Evolutionary conservation across 306 rosid species (phyloP).

Genomic region (Prunus armeniaca): DNA sequence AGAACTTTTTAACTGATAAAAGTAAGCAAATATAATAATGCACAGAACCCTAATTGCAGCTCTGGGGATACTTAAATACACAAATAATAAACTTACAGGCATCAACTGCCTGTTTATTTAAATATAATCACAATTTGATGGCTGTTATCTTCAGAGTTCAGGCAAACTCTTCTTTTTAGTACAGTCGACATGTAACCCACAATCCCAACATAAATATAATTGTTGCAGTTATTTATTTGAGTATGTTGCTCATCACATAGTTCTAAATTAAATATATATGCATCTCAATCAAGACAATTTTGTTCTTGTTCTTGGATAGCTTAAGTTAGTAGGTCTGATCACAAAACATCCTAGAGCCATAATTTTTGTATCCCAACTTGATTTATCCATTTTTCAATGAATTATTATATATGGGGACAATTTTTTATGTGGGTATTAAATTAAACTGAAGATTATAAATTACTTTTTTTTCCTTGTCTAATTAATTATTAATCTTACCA

Average conservation of each 20-base stretch:
- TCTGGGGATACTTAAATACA: not conserved
- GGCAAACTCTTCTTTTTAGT: slow-evolving; percentile 6
- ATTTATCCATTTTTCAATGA: slow-evolving; percentile 31
- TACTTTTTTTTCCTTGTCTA: slow-evolving; percentile 27
- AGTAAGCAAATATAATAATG: not conserved
- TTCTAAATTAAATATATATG: slow-evolving; percentile 1
- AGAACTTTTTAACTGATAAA: not conserved
- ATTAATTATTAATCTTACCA: slow-evolving; percentile 35
- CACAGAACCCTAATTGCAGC: not conserved
- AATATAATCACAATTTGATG: not conserved
- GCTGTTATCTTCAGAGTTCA: slow-evolving; percentile 1
- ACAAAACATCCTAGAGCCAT: slow-evolving; percentile 12
- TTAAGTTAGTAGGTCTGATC: not conserved
- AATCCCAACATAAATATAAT: slow-evolving; percentile 20
- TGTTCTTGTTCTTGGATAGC: not conserved
- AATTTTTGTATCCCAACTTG: slow-evolving; percentile 43
- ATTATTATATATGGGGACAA: slow-evolving; percentile 22
- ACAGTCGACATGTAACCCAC: slow-evolving; percentile 5
- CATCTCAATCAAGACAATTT: not conserved
- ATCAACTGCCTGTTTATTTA: not conserved
- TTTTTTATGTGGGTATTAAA: slow-evolving; percentile 26
- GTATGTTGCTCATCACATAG: not conserved
- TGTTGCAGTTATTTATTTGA: not conserved
- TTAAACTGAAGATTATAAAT: slow-evolving; percentile 15
- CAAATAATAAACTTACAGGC: not conserved